These are phyloP conservation scores for Mycena sp. DNA, from an alignment of 1,284 basidiomycete species.

Conservation along the genomic window DNA sequence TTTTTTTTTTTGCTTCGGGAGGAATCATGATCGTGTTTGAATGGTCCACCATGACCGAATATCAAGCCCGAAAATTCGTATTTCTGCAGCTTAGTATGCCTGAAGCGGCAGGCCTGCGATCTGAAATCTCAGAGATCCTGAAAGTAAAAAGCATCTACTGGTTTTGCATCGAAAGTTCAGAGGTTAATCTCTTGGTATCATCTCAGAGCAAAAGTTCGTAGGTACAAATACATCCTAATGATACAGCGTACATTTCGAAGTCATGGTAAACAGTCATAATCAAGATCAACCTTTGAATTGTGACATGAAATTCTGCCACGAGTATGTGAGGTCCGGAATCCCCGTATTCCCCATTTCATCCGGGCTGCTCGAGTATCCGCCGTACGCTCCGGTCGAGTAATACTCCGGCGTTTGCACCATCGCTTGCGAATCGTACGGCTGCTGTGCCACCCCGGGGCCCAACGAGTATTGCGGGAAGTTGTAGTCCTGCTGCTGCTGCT, in stretches of 20 bases:
- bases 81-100: too few relatives aligned
- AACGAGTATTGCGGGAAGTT: constrained; percentile 32
- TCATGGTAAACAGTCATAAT: background rate
- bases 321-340: constrained; percentile 53
- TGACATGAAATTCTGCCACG: constrained; percentile 64
- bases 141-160: too few relatives aligned
- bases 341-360: constrained; percentile 40
- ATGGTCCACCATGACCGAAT: too few relatives aligned
- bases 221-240: constrained; percentile 32
- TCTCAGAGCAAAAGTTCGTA: constrained; percentile 2
- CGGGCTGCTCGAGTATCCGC: constrained; percentile 41
- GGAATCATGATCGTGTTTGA: too few relatives aligned
- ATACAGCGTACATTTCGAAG: constrained; percentile 28
- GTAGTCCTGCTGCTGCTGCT: constrained; percentile 37
- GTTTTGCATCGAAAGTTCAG: too few relatives aligned
- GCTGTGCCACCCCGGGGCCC: constrained; percentile 2
- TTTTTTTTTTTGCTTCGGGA: too few relatives aligned
- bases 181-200: too few relatives aligned
- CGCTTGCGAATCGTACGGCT: constrained; percentile 30
- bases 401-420: constrained; percentile 43
- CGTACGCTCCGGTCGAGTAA: constrained; percentile 42
- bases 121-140: too few relatives aligned
- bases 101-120: too few relatives aligned
- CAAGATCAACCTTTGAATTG: constrained; percentile 46
- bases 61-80: too few relatives aligned